A percentile compares a stretch with the other conserved stretches of the same genome.
These are phyloP conservation scores for Saccharomycopsis olivae DNA, from an alignment of 805 yeast genomes.

Conservation along the genomic window DNA sequence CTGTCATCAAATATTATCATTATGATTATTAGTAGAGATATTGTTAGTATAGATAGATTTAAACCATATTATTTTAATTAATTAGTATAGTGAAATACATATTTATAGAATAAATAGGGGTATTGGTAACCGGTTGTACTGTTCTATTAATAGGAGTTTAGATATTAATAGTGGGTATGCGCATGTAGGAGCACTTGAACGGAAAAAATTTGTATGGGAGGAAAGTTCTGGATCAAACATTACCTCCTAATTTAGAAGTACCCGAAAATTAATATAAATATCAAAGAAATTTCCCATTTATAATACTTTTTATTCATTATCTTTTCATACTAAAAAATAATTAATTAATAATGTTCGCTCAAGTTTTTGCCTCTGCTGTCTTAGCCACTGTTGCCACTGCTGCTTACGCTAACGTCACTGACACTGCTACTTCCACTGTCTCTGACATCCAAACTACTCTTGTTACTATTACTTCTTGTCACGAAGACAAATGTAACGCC, in stretches of 20 bases:
- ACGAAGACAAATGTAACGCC: conserved; percentile 18
- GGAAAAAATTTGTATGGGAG: too few relatives aligned
- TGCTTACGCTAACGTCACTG: conserved; percentile 7
- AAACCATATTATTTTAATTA: too few relatives aligned
- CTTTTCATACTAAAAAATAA: background rate
- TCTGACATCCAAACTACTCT: background rate
- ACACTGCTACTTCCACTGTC: conserved; percentile 22
- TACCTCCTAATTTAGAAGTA: background rate
- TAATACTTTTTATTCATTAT: conserved; percentile 1
- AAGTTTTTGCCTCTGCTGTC: conserved; percentile 4
- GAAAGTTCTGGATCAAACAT: too few relatives aligned
- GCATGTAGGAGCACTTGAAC: too few relatives aligned
- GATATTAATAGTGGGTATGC: too few relatives aligned
- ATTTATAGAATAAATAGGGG: too few relatives aligned
- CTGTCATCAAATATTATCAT: too few relatives aligned
- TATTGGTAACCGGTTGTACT: too few relatives aligned
- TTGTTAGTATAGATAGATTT: too few relatives aligned
- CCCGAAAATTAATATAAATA: background rate
- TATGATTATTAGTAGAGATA: too few relatives aligned
- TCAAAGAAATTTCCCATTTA: background rate
- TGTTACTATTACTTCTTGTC: conserved; percentile 23
- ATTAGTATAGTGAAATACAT: too few relatives aligned
- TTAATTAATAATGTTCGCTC: conserved; percentile 7
- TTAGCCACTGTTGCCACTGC: conserved; percentile 10
- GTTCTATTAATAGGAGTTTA: too few relatives aligned